These are phyloP conservation scores for Staphylotrichum longicolle DNA, from an alignment of 495 filamentous ascomycete genomes.

Conservation along the genomic window DNA sequence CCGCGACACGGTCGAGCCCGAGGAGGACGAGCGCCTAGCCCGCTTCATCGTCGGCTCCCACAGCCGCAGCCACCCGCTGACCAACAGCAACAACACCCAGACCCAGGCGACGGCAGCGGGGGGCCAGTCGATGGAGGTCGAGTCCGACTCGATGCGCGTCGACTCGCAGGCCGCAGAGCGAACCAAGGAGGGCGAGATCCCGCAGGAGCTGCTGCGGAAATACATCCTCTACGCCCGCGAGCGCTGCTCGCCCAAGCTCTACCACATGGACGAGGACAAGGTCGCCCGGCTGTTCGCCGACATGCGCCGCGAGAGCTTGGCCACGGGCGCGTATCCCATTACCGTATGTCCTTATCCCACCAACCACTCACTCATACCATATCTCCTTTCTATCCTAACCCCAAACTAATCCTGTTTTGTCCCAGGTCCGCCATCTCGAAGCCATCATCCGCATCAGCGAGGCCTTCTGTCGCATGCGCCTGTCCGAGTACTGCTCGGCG, in stretches of 20 bases:
- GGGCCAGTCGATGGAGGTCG: conserved; percentile 61
- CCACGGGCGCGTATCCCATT: conserved; percentile 95
- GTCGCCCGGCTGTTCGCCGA: conserved; percentile 91
- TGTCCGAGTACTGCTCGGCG: conserved; percentile 85
- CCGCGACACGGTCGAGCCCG: conserved; percentile 93
- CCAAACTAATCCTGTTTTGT: conserved; percentile 20
- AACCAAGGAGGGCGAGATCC: conserved; percentile 73
- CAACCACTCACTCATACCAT: not conserved
- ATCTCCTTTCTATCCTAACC: too few species aligned
- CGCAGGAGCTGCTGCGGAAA: conserved; percentile 89
- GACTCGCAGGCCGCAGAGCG: conserved; percentile 39
- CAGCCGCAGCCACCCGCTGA: conserved; percentile 80
- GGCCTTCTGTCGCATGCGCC: conserved; percentile 90
- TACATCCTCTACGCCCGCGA: conserved; percentile 97
- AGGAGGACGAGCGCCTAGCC: conserved; percentile 91
- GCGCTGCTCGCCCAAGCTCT: conserved; percentile 84
- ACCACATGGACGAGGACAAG: conserved; percentile 98
- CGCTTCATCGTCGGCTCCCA: conserved; percentile 94
- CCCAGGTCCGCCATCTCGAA: conserved; percentile 91
- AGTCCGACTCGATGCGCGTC: conserved; percentile 44
- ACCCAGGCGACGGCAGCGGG: conserved; percentile 36
- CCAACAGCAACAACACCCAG: conserved; percentile 38
- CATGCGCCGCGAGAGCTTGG: conserved; percentile 88
- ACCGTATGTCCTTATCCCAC: conserved; percentile 61
- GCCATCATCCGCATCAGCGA: conserved; percentile 94